Base-by-base conservation (phyloP, 495 filamentous ascomycete species). In the Neurospora sp. region DNA sequence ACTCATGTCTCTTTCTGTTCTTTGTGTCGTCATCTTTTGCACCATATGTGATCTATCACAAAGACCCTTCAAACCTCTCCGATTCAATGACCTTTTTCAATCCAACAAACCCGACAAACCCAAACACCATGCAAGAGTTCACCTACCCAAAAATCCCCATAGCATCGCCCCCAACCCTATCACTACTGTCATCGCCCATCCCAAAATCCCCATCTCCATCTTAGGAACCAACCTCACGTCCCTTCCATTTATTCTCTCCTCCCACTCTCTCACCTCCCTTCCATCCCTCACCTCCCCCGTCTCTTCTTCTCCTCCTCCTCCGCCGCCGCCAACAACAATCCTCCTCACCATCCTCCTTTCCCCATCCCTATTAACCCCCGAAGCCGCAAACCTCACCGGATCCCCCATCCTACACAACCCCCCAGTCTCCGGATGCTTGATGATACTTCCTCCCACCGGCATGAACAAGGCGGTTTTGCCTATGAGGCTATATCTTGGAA, bases 301-400 rank as follows among this genome's bases (percentile, higher is more conserved):
- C 9, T 23, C 46, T 5, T 23, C 46, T 5, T 90, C 16, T 88
- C 91, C 70, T 86, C 87, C 20, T 90, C 91, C 41, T 81, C 86
- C 14, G 85, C 89, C 73, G 86, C 88, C 37, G 72, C 78, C 7
- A 70, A 89, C 81, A 66, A 85, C 82, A 78, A 90, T 84, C 76
- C 88, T 86, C 91, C 90, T 88, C 86, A 92, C 69, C 84, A 89
- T 70, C 87, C 76, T 4, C 44, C 87, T 72, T 74, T 75, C 35
- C 69, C 83, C 40, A 83, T 85, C 41, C 84, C 87, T 70, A 86
- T 82, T 73, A 84, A 82, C 46, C 74, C 78, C 31, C 79, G 77
- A 46, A 69, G 83, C 2, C 0, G 48, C 48, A 59, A 1, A 59
- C 20, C 20, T 59, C 9, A 59, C 48, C 10, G 48, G 48, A 27